phyloP scores from a whole-genome alignment of 2,329 filamentous ascomycete genomes.

The Colletotrichum sp. region DNA sequence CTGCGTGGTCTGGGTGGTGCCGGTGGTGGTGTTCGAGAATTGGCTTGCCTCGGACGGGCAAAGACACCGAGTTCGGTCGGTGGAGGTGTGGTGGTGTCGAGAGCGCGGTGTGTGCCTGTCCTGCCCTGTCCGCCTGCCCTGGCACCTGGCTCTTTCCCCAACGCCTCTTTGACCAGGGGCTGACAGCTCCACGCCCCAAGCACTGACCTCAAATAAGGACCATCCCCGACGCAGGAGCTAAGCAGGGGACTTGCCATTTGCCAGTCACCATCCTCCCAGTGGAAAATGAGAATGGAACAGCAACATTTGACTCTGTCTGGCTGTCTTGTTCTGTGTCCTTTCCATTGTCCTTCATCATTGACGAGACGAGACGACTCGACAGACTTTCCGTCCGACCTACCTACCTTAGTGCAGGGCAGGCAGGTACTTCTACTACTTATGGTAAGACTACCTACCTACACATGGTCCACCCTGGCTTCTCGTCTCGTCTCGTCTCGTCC shows the following conservation, averaged over 20 bases:
- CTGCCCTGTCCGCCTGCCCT: not conserved
- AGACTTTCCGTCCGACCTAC: not conserved
- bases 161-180: not conserved
- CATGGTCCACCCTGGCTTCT: not conserved
- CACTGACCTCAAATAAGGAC: constrained; percentile 18
- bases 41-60: constrained; percentile 3
- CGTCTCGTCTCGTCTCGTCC: not conserved
- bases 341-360: not conserved
- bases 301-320: not conserved
- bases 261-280: not conserved
- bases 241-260: not conserved
- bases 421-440: not conserved
- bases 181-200: not conserved
- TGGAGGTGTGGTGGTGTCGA: constrained; percentile 1
- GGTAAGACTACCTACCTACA: not conserved
- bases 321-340: not conserved
- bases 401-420: not conserved
- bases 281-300: not conserved
- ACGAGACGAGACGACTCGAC: not conserved
- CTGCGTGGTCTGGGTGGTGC: not conserved
- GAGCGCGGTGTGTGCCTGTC: not conserved
- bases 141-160: not conserved
- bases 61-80: constrained; percentile 5
- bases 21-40: not conserved
- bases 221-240: constrained; percentile 7